Evolutionary conservation across 148 eudicot genomes (phyloP).

Genomic region (Rhododendron vialii): DNA sequence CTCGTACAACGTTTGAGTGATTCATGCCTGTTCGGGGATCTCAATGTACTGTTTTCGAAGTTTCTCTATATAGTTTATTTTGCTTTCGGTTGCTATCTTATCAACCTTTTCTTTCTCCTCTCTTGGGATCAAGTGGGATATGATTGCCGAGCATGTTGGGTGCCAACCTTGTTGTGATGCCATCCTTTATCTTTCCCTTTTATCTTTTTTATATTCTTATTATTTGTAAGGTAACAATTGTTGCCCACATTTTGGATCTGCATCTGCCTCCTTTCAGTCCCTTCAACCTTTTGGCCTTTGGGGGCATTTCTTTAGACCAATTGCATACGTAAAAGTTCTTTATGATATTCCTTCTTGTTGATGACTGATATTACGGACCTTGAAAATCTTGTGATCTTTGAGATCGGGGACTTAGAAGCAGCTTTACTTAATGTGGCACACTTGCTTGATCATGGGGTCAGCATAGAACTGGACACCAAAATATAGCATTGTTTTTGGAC

Average conservation of each 20-base stretch:
- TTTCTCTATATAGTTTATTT: too few relatives aligned
- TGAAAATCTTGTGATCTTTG: neutral
- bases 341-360: neutral
- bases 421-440: neutral
- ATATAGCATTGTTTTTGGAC: neutral
- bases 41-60: too few relatives aligned
- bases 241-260: neutral
- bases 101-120: too few relatives aligned
- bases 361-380: neutral
- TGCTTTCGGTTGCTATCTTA: too few relatives aligned
- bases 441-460: neutral
- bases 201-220: too few relatives aligned
- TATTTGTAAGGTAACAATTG: neutral
- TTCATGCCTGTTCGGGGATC: too few relatives aligned
- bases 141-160: too few relatives aligned
- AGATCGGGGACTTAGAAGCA: neutral
- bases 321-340: neutral
- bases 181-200: too few relatives aligned
- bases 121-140: too few relatives aligned
- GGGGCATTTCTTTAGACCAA: neutral
- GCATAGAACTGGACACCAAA: neutral
- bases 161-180: too few relatives aligned
- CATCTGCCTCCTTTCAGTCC: neutral
- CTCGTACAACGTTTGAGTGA: too few relatives aligned
- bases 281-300: neutral